These are phyloP conservation scores for Porogramme epimiltina DNA, from an alignment of 1,284 basidiomycete genomes.

Conservation along the genomic window DNA sequence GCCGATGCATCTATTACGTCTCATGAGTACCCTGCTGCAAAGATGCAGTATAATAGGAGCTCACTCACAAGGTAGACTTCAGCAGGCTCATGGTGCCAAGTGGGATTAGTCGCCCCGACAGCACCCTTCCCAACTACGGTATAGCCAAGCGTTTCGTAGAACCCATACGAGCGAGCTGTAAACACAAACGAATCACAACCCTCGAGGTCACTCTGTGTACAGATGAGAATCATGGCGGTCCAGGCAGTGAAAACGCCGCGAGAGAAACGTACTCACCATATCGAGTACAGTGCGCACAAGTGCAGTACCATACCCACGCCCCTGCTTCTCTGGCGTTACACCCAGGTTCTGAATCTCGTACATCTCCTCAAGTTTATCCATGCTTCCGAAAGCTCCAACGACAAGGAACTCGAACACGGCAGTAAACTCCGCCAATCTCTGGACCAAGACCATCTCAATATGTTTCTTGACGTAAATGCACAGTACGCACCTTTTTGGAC, in stretches of 20 bases:
- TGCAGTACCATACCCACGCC: slow-evolving; percentile 3
- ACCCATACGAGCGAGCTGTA: slow-evolving; percentile 4
- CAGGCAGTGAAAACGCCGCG: background rate
- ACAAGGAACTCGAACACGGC: too few species aligned
- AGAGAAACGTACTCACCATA: background rate
- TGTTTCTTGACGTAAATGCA: too few species aligned
- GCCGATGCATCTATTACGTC: too few species aligned
- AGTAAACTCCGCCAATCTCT: too few species aligned
- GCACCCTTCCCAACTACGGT: background rate
- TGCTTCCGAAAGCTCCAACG: too few species aligned
- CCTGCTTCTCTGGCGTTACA: slow-evolving; percentile 1
- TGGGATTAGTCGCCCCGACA: slow-evolving; percentile 12
- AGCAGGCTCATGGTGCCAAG: slow-evolving; percentile 9
- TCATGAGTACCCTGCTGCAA: too few species aligned
- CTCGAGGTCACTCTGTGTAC: slow-evolving; percentile 10
- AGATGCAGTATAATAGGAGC: too few species aligned
- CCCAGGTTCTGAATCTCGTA: background rate
- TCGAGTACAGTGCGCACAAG: background rate
- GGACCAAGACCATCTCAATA: too few species aligned
- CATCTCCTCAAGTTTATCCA: slow-evolving; percentile 2
- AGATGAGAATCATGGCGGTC: background rate
- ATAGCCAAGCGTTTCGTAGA: slow-evolving; percentile 18
- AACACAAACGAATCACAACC: slow-evolving; percentile 7
- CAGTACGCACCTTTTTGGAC: too few species aligned
- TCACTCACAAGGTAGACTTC: background rate